Evolutionary conservation across 768 basidiomycete species (phyloP), one percentile per base, ranked within the genome.

Genomic region (Phlebiopsis flavidoalba): DNA sequence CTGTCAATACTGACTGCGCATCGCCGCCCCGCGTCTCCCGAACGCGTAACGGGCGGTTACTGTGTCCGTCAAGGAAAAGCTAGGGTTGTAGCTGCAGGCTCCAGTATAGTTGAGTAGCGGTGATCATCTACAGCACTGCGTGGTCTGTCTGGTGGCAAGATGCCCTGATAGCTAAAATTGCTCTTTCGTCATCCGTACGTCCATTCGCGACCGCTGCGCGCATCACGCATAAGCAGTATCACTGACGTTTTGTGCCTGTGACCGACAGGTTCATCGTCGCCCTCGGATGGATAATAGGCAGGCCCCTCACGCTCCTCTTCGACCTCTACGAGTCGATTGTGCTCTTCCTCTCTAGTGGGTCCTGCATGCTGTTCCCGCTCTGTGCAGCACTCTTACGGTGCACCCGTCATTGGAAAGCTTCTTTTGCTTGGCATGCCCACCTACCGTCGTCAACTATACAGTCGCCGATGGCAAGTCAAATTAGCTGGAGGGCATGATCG

Each of bases 11-110:
- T 47, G 54, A 24, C 31, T 1, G 7, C 50, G 4, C 36, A 65
- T 63, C 22, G 58, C 17, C 40, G 3, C 11, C 3, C 6, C 26
- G 26, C 26, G 26, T 17, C 17, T 43, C 40, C 72, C 83, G 95
- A 97, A 74, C 93, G 92, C 64, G 84, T 94, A 58, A 95, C 91
- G 6, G 93, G 93, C 11, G 82, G 97, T n/a, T 63, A 92, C 87
- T 40, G 91, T 92, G n/a, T 93, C 94, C 0, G 88, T 91, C 53
- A 87, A 88, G 73, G 85, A 87, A 67, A 90, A 92, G 70, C 78
- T 95, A 45, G 86, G 60, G 89, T 89, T 49, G 89, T 95, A n/a
- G 89, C 93, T 17, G 87, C 93, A 43, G 88, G 91, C 24, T 88
- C 88, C 17, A 85, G 86, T 15, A 86, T 89, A 64, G 87, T n/a